These are phyloP conservation scores for Dactylellina parvicollis DNA, from an alignment of 2,329 filamentous ascomycete genomes.

Conservation along the genomic window DNA sequence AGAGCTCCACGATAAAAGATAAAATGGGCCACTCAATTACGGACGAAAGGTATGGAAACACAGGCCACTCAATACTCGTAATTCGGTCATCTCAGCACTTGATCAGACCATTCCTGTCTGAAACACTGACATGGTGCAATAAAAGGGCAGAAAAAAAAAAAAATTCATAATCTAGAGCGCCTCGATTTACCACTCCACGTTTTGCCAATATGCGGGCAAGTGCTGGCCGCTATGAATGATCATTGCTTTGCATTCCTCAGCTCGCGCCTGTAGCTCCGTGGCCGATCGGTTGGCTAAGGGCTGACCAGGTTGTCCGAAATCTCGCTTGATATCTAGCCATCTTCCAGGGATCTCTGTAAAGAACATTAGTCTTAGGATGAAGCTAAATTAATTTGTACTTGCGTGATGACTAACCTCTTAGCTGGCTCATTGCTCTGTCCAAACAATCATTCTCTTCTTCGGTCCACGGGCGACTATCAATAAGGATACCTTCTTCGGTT, in stretches of 20 bases:
- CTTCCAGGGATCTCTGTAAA: constrained; percentile 21
- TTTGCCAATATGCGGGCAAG: constrained; percentile 2
- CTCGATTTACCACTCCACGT: not conserved
- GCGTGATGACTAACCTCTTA: not conserved
- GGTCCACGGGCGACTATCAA: constrained; percentile 45
- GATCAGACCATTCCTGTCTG: constrained; percentile 12
- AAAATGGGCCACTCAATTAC: no score
- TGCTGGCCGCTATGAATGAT: not conserved
- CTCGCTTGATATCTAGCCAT: constrained; percentile 25
- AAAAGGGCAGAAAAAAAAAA: not conserved
- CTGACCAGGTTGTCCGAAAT: constrained; percentile 4
- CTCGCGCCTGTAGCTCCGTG: not conserved
- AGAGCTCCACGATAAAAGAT: not conserved
- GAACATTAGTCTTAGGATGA: not conserved
- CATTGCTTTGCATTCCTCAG: constrained; percentile 5
- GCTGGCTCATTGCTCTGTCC: not conserved
- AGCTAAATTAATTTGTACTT: no score
- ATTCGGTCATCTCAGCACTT: constrained; percentile 43
- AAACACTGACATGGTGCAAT: not conserved
- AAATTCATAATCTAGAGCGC: not conserved
- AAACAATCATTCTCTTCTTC: constrained; percentile 20
- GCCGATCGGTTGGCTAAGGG: constrained; percentile 1
- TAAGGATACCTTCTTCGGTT: constrained; percentile 13
- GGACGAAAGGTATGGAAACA: no score
- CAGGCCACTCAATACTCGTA: not conserved